A percentile compares a stretch with the other conserved stretches of the same genome.
Conservation (phyloP, 306 rosid species). For the Vigna hirtella region DNA sequence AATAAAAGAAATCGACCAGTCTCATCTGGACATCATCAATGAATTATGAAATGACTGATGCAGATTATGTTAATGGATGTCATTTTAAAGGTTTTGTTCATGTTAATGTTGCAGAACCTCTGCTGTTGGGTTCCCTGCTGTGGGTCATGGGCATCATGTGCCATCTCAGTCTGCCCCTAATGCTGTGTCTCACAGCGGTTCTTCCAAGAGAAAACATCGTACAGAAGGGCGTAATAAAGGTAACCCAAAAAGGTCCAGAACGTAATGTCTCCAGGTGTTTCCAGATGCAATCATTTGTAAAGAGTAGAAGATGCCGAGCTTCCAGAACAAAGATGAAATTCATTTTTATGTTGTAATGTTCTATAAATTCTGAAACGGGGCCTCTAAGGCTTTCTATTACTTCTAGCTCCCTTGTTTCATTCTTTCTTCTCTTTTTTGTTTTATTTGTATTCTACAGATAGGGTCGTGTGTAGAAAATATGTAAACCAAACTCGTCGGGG, state of each 20-base stretch:
- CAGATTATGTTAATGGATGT: conserved; percentile 17
- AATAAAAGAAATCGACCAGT: not conserved
- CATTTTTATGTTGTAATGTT: conserved; percentile 6
- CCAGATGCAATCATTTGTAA: conserved; percentile 52
- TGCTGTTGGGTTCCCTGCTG: conserved; percentile 99
- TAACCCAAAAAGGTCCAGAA: conserved; percentile 57
- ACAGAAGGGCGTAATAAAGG: conserved; percentile 58
- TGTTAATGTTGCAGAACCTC: conserved; percentile 78
- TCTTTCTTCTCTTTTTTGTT: not conserved
- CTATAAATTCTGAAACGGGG: conserved; percentile 26
- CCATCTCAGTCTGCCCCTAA: conserved; percentile 62
- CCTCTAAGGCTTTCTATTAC: not conserved
- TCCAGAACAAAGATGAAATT: conserved; percentile 75
- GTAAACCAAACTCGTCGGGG: conserved; percentile 10
- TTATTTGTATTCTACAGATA: not conserved
- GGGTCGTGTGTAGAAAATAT: not conserved
- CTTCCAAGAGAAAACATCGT: conserved; percentile 54
- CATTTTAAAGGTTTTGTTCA: conserved; percentile 32
- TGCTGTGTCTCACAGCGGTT: conserved; percentile 48
- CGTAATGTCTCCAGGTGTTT: conserved; percentile 46
- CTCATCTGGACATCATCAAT: conserved; percentile 10
- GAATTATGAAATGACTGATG: not conserved
- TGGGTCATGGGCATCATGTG: conserved; percentile 83
- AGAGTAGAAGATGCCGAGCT: conserved; percentile 75
- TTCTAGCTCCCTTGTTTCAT: conserved; percentile 3